Percentiles rank a stretch among this genome's conserved stretches.
These are phyloP conservation scores for Pichia insulana DNA, from an alignment of 805 yeast genomes.

Conservation along the genomic window DNA sequence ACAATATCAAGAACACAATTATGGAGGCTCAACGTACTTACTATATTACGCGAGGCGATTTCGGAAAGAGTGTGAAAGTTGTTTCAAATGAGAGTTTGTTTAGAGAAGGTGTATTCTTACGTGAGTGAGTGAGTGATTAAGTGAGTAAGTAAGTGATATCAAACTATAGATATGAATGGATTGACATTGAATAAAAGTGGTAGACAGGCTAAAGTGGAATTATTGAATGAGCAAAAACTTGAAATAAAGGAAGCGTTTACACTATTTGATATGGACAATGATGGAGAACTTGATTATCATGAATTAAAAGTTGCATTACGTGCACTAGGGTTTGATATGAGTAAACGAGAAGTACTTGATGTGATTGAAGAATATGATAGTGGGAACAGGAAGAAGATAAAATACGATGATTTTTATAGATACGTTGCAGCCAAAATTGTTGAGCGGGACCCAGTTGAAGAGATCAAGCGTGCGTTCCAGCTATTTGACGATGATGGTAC, in stretches of 20 bases:
- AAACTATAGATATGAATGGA: constrained; percentile 1
- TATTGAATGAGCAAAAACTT: constrained; percentile 79
- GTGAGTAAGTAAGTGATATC: too few relatives aligned
- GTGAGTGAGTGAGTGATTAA: too few relatives aligned
- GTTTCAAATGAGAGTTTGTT: too few relatives aligned
- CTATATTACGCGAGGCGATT: too few relatives aligned
- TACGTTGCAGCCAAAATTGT: constrained; percentile 77
- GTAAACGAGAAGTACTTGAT: constrained; percentile 65
- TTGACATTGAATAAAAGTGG: constrained; percentile 15
- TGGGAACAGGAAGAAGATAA: constrained; percentile 62
- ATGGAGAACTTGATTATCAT: constrained; percentile 84
- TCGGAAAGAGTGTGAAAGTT: too few relatives aligned
- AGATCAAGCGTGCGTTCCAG: constrained; percentile 80
- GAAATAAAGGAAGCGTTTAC: constrained; percentile 89
- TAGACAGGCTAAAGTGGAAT: constrained; percentile 48
- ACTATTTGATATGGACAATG: constrained; percentile 86
- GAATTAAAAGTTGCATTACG: constrained; percentile 89
- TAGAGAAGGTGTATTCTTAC: too few relatives aligned
- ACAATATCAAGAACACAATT: too few relatives aligned
- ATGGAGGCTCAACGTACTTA: too few relatives aligned
- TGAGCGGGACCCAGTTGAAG: constrained; percentile 88
- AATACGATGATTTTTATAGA: constrained; percentile 73
- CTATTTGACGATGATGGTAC: constrained; percentile 83
- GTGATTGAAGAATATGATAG: constrained; percentile 76
- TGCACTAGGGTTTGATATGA: constrained; percentile 84